Evolutionary conservation across 495 filamentous ascomycete species (phyloP).

Genomic region (Lophiostoma macrostomum): DNA sequence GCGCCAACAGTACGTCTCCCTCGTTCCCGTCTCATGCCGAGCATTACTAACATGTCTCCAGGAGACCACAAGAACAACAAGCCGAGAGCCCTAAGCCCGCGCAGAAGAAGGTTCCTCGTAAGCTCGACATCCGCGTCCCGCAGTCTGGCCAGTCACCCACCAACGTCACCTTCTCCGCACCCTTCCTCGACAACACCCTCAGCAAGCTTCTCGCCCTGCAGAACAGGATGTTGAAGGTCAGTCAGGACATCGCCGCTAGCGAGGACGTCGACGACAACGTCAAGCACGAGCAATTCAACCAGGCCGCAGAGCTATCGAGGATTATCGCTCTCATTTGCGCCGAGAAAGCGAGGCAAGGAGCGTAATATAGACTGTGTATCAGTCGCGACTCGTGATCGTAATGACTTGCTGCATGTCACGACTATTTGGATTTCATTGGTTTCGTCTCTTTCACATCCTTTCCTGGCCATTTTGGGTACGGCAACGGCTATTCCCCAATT

Average conservation of each 20-base stretch:
- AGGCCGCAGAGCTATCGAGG: constrained; percentile 41
- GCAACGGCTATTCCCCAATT: too few species aligned
- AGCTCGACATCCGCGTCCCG: constrained; percentile 43
- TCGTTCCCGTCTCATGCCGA: not conserved
- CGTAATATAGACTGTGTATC: too few species aligned
- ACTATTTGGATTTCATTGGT: not conserved
- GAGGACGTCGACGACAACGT: constrained; percentile 40
- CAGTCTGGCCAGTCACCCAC: constrained; percentile 22
- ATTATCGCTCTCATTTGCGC: constrained; percentile 47
- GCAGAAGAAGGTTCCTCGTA: constrained; percentile 36
- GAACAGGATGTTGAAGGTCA: constrained; percentile 41
- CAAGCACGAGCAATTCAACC: constrained; percentile 42
- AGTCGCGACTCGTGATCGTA: too few species aligned
- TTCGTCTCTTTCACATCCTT: too few species aligned
- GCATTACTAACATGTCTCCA: constrained; percentile 11
- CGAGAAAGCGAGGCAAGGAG: constrained; percentile 45
- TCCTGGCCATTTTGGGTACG: too few species aligned
- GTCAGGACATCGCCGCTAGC: constrained; percentile 36
- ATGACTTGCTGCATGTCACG: not conserved
- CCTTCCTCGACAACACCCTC: constrained; percentile 46
- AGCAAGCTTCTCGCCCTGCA: constrained; percentile 43
- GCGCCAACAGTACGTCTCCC: constrained; percentile 32
- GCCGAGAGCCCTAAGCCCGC: not conserved
- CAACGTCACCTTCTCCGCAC: constrained; percentile 41
- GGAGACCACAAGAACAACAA: constrained; percentile 1